Percentiles rank a stretch among this genome's conserved stretches.
phyloP scores from a whole-genome alignment of 164 flowering plant species.

The Vitis vinifera region ASM3070453v1 NC_081807.1:6654501-6655000 shows the following conservation, averaged over 20 bases:
- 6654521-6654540: too few species aligned
- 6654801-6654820: neutral
- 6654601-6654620: too few species aligned
- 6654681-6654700: neutral
- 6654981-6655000: neutral
- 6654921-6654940: neutral
- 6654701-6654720: constrained; percentile 6
- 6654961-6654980: neutral
- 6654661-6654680: neutral
- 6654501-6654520: too few species aligned
- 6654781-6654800: constrained; percentile 5
- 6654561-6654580: too few species aligned
- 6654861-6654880: neutral
- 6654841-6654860: neutral
- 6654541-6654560: too few species aligned
- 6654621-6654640: neutral
- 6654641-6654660: neutral
- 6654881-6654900: neutral
- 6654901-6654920: neutral
- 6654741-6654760: constrained; percentile 12
- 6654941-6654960: neutral
- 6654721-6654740: constrained; percentile 6
- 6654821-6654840: constrained; percentile 1
- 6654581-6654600: too few species aligned
- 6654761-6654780: constrained; percentile 9